Percentiles rank a stretch among this genome's conserved stretches.
Conservation (phyloP, 2,329 filamentous ascomycete genomes). For the Calonectria leucothoes region DNA sequence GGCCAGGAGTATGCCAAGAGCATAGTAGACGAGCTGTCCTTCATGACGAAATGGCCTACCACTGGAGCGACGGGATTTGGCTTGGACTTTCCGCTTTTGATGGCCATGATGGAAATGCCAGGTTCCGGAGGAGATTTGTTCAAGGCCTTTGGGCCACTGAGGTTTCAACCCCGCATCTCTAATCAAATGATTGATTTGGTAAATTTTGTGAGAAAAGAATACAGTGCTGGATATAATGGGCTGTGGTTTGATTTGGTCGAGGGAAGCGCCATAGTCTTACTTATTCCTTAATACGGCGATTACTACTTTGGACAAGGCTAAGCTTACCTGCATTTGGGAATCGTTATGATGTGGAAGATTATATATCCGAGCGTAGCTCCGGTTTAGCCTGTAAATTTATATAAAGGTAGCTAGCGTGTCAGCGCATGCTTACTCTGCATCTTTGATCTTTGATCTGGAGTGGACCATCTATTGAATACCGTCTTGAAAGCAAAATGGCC, state of each 20-base stretch:
- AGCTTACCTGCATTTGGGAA: not conserved
- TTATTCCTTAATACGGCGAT: not conserved
- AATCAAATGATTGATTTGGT: constrained; percentile 8
- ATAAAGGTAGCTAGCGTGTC: not conserved
- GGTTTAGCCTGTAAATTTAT: not conserved
- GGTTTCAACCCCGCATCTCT: constrained; percentile 2
- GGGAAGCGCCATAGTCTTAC: not conserved
- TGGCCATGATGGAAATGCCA: constrained; percentile 26
- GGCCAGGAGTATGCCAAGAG: constrained; percentile 6
- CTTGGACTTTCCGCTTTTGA: constrained; percentile 26
- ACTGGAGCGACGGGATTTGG: constrained; percentile 18
- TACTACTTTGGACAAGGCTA: not conserved
- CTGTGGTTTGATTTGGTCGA: constrained; percentile 23
- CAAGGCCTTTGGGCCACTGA: constrained; percentile 1
- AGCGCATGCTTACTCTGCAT: not conserved
- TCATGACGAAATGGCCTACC: not conserved
- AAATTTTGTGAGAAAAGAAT: constrained; percentile 10
- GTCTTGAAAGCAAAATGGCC: not conserved
- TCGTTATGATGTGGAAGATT: not conserved
- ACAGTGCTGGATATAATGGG: constrained; percentile 17
- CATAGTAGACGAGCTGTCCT: constrained; percentile 20
- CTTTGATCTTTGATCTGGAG: not conserved
- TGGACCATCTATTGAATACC: no score
- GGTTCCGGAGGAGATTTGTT: constrained; percentile 4
- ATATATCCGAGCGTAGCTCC: not conserved